Evolutionary conservation across 176 grass and related monocot genomes (phyloP), one percentile per base, ranked within the genome.

Genomic region (Themeda triandra): DNA sequence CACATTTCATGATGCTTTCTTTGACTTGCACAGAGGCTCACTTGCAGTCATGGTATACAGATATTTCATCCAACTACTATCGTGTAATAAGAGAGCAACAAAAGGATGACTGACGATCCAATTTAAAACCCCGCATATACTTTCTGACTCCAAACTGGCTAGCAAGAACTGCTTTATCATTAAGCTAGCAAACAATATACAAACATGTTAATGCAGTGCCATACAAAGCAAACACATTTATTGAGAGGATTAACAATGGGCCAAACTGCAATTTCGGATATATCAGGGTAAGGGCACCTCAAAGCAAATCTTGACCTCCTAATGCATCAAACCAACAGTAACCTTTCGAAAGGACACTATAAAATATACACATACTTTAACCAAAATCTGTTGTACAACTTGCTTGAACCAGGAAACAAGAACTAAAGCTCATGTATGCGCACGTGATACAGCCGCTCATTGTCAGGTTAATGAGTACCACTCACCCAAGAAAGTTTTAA

Each of bases 321-420:
- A 10, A 53, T 3, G 29, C 21, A 66, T 53, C 40, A 37, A 37
- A 76, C 24, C 42, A 23, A 69, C 14, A 18, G 27, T 21, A 41
- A 54, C 7, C 37, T 41, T 85, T 45, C 30, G 13, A 67, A 79
- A 56, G 24, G 56, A 28, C 4, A 3, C 32, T 25, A 28, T 28
- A 15, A 88, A 73, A 80, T 85, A 81, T 81, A 81, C 82, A 84
- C 62, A 85, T 15, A 79, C 1, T 64, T 87, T 62, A 46, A 85
- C 48, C 71, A 89, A 89, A 85, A 77, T 71, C 69, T 51, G n/a
- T 82, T 86, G 51, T 81, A 70, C 77, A 85, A 9, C n/a, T 85
- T 89, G 69, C 63, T 89, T 56, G 35, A 66, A 89, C 19, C 45
- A 63, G 58, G 48, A 35, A 80, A 80, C 48, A 24, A 40, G 24